Evolutionary conservation across 148 eudicot genomes (phyloP).

Genomic region (Chenopodium berlandieri): DNA sequence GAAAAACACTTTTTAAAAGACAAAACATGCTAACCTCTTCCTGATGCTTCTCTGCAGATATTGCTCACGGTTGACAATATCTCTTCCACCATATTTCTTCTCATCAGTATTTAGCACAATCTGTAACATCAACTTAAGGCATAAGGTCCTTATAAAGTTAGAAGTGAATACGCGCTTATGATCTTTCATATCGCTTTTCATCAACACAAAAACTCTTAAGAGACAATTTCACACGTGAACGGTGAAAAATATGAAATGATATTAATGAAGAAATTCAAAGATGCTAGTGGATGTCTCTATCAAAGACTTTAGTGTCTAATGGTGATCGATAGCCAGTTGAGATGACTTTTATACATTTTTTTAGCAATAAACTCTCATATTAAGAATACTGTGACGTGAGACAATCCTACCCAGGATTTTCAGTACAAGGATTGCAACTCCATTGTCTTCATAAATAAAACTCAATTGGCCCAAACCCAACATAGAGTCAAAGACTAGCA

Average conservation of each 20-base stretch:
- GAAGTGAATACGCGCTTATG: background rate
- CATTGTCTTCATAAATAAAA: background rate
- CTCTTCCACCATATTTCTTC: constrained; percentile 82
- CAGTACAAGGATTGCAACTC: background rate
- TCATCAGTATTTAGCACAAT: constrained; percentile 81
- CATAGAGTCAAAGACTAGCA: background rate
- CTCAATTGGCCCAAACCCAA: background rate
- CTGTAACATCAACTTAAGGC: constrained; percentile 39
- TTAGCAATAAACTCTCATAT: background rate
- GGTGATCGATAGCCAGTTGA: background rate
- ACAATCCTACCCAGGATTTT: background rate
- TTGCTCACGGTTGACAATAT: constrained; percentile 48
- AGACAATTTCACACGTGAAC: background rate
- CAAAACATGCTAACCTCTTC: constrained; percentile 52
- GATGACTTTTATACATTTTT: too few relatives aligned
- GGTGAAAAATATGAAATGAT: too few relatives aligned
- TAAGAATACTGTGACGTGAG: background rate
- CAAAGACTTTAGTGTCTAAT: background rate
- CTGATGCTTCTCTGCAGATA: constrained; percentile 63
- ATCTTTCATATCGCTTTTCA: background rate
- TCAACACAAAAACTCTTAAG: background rate
- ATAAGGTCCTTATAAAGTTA: background rate
- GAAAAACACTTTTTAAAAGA: background rate
- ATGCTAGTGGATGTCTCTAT: background rate
- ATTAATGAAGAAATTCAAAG: background rate